Evolutionary conservation across 352 stramenopile species (phyloP), one percentile per base, ranked within the genome.

Genomic region (Globisporangium echinulatum): DNA sequence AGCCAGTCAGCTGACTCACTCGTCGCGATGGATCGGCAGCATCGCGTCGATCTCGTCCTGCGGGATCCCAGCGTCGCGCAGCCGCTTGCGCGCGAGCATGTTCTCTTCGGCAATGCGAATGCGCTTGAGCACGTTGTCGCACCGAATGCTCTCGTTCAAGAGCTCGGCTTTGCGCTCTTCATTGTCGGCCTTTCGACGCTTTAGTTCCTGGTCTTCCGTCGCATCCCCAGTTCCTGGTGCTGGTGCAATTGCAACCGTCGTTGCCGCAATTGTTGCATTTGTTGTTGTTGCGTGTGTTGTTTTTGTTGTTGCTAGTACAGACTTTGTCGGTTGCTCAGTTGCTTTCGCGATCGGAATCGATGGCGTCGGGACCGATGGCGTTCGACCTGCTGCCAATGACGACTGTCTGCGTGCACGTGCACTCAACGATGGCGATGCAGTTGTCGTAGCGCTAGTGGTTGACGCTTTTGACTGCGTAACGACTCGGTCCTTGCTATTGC

Each of bases 71-170:
- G 70, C 72, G 53, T 82, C 70, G 40, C 69, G 54, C 55, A 82
- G 52, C 49, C 68, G 72, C 56, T 77, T 77, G 44, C 72, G 64
- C 51, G 72, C 69, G 10, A 82, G 54, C 25, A 70, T 52, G 33
- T 40, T 64, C 51, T 64, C 50, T 38, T 56, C 49, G 4, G 39
- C 56, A 49, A 61, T 61, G 5, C 33, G 19, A n/a, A 62, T 63
- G 7, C 51, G 50, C 61, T 59, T 63, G 36, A 63, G 43, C 44
- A 56, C 56, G 7, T 57, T 55, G 54, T 65, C 59, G 48, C 59
- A 61, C 7, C 47, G 59, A n/a, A 65, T 61, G 44, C 54, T 65
- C 19, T 61, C 48, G 42, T 59, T 65, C 33, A 52, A 39, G 7
- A 59, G 44, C 36, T 59, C 44, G 5, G 52, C 43, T 48, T 54